Base-by-base conservation (phyloP, 2,329 filamentous ascomycete species). In the Fusarium subglutinans region DNA sequence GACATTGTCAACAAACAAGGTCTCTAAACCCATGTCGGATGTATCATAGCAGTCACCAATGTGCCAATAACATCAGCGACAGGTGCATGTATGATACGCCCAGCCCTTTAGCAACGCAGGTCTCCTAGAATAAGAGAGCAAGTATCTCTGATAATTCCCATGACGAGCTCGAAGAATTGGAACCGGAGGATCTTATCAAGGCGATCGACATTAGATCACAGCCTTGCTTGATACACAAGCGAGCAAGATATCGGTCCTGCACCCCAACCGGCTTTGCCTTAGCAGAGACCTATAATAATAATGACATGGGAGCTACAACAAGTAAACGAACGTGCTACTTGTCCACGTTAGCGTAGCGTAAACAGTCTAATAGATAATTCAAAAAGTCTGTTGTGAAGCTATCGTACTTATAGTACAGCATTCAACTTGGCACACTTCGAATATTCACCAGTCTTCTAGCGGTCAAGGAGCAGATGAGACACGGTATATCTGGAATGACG, bases 401-500 rank as follows among this genome's bases (percentile, higher is more conserved):
- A 26, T 58, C 35, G 24, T 22, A 47, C 26, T 40, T 51, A 33
- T 9, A 35, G 20, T 26, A 50, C 43, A 28, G 24, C 44, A 12
- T 26, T 48, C 40, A 47, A 30, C 30, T 47, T 41, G 22, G 40
- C 28, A 47, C 30, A 50, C 15, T 44, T 35, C 14, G 22, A 40
- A 35, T 8, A 17, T 35, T 37, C 24, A n/a, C 38, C 26, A 40
- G 17, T 37, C 28, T 55, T 59, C 24, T 55, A 30, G 58, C 63
- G 63, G 66, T 72, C 45, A 70, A 38, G 53, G 33, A 41, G 38
- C 9, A 55, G 40, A 35, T 40, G 33, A 56, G 43, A 35, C 35
- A 47, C 47, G n/a, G 48, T 56, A 47, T 33, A 51, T 50, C 33
- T 43, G 57, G 71, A 74, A 71, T 68, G 70, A 24, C 15, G n/a